phyloP scores from a whole-genome alignment of 352 stramenopile species.

The Globisporangium paddicum region DNA sequence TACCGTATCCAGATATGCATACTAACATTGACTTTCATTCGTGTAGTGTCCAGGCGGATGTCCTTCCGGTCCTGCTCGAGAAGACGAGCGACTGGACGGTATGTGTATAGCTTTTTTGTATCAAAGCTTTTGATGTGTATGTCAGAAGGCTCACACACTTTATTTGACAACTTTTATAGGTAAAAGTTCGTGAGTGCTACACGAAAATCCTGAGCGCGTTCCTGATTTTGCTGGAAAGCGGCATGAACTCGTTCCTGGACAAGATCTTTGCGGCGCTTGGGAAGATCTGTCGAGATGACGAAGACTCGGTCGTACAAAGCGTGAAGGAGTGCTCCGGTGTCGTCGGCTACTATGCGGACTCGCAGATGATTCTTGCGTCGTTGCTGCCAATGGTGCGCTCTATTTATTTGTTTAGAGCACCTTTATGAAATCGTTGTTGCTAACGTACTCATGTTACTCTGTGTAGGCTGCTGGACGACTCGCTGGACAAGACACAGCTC shows the following conservation, averaged over 20 bases:
- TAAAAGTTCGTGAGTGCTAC: slow-evolving; percentile 70
- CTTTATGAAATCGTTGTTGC: background rate
- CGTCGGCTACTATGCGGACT: slow-evolving; percentile 66
- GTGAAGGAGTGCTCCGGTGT: slow-evolving; percentile 61
- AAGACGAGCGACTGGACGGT: slow-evolving; percentile 78
- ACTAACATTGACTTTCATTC: background rate
- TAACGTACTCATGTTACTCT: background rate
- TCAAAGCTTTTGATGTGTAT: background rate
- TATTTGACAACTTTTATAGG: slow-evolving; percentile 12
- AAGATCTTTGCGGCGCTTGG: slow-evolving; percentile 66
- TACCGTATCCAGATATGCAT: background rate
- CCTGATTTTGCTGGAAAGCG: slow-evolving; percentile 58
- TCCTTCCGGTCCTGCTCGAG: slow-evolving; percentile 57
- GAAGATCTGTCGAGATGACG: slow-evolving; percentile 75
- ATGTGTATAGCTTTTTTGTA: background rate
- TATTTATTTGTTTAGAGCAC: background rate
- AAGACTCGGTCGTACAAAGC: slow-evolving; percentile 50
- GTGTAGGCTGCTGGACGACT: slow-evolving; percentile 43
- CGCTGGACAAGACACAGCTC: slow-evolving; percentile 68
- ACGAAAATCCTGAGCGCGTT: slow-evolving; percentile 65
- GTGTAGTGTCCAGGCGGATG: slow-evolving; percentile 36
- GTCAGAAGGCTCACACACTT: background rate
- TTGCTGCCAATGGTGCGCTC: slow-evolving; percentile 56
- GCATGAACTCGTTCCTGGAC: slow-evolving; percentile 67
- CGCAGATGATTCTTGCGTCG: slow-evolving; percentile 67